Evolutionary conservation across 768 basidiomycete species (phyloP), one percentile per base, ranked within the genome.

Genomic region (Amanita pallidorosea): DNA sequence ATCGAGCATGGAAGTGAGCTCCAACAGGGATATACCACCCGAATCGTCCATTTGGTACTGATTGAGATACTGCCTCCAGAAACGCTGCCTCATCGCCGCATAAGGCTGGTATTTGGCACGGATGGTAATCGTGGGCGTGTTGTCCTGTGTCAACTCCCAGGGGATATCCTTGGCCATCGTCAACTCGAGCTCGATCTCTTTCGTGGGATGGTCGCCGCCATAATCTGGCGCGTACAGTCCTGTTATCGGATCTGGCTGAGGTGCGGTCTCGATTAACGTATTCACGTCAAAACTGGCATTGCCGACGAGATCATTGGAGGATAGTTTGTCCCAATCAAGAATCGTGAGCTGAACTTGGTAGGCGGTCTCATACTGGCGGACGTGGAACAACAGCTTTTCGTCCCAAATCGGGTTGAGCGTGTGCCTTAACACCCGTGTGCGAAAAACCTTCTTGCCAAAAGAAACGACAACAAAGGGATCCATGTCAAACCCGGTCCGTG

Each of bases 21-120:
- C 96, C 50, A 94, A 69, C 54, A 84, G 83, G 0, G 90, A 92
- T 36, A 94, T 67, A 1, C 75, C 63, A 18, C 70, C 69, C 0
- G 82, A 86, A 54, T 93, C 88, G 64, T 94, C 92, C 0, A 83
- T 76, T 57, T 96, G 94, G 66, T 97, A 98, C 57, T 94, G 87
- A 46, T 78, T 77, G 36, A 95, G 76, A 63, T 90, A 93, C 55
- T 88, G 83, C 2, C 81, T 72, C 93, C 93, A 96, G 73, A 94
- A 93, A 2, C 79, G 80, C 60, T 92, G 90, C 0, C 91, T 86
- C 7, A 95, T 76, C 13, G 88, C 86, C 53, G 84, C 88, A 61
- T 98, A 99, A 0, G 96, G 91, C 61, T 96, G 92, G 66, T 92
- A 99, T 66, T 86, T 95, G 8, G 94, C 95, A 20, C 89, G 87